phyloP scores from a whole-genome alignment of 768 basidiomycete genomes.

The Collybia sordida region DNA sequence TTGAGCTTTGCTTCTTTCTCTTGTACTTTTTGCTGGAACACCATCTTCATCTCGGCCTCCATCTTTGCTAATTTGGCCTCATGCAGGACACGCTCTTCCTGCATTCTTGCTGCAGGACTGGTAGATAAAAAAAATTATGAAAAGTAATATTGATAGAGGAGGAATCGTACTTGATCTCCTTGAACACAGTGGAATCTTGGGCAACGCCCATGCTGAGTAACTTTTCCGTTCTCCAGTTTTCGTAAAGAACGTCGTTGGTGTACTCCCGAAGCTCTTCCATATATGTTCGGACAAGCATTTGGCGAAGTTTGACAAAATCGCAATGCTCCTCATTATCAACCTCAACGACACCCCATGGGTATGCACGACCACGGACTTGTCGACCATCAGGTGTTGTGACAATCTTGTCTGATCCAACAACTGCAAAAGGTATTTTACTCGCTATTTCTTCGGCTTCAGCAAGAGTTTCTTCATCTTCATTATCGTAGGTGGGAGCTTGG shows the following conservation, averaged over 20 bases:
- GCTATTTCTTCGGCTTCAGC: conserved; percentile 98
- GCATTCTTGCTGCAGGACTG: conserved; percentile 94
- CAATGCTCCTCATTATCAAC: conserved; percentile 99
- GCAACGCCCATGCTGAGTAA: conserved; percentile 96
- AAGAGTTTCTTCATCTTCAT: conserved; percentile 97
- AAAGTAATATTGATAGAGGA: neutral
- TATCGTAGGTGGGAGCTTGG: conserved; percentile 96
- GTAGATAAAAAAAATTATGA: conserved; percentile 13
- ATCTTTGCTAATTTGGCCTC: conserved; percentile 98
- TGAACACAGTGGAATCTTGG: conserved; percentile 97
- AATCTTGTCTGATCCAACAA: conserved; percentile 89
- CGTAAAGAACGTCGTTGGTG: conserved; percentile 94
- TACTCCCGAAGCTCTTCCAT: conserved; percentile 99
- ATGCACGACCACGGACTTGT: conserved; percentile 89
- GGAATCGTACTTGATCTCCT: conserved; percentile 91
- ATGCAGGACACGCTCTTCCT: conserved; percentile 94
- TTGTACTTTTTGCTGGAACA: conserved; percentile 99
- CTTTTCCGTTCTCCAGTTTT: conserved; percentile 98
- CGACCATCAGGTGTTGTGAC: conserved; percentile 87
- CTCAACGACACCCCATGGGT: conserved; percentile 99
- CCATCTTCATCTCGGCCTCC: conserved; percentile 99
- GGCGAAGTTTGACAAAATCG: conserved; percentile 98
- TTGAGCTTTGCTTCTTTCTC: conserved; percentile 99
- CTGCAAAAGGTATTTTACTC: conserved; percentile 97
- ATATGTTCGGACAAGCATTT: conserved; percentile 98